Evolutionary conservation across 2,329 filamentous ascomycete genomes (phyloP), one percentile per base, ranked within the genome.

Genomic region (Phialemoniopsis sp.): DNA sequence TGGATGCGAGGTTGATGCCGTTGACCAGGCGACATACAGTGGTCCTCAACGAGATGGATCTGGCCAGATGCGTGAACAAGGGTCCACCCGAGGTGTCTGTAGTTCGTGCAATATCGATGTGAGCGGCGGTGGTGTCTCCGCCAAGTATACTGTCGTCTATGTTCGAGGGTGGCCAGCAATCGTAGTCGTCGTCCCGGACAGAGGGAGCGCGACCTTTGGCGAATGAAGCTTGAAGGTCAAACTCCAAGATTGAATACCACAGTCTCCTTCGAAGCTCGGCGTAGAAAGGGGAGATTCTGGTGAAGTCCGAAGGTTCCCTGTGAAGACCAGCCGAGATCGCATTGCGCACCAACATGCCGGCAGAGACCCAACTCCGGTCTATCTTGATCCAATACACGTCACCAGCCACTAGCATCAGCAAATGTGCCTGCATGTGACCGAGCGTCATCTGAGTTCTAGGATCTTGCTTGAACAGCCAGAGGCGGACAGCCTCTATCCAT

Each of bases 81-180:
- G 21, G 21, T 26, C 6, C 6, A 26, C 6, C 10, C 21, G 21
- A 6, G 19, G 6, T 26, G 21, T 10, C 10, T 26, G 21, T 6
- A 26, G 21, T 26, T 26, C 10, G 21, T 26, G 21, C 21, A 6
- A 10, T 10, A 6, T 26, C 21, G 6, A 26, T 10, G 6, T 26
- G 21, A 10, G 21, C 21, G 6, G 21, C 21, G 10, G 21, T 26
- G 10, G 10, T 26, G 21, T 26, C 10, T 26, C 21, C 21, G 10
- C 62, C 50, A 82, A 53, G 48, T 17, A 41, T 44, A 10, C 45
- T 45, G 29, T 53, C 49, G 8, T 50, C 40, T 18, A 52, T 8
- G 37, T 52, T 52, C 5, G 33, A 26, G 35, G 51, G 49, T 8
- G 46, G 32, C 14, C 16, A 21, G 34, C 46, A 39, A 34, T 51